Evolutionary conservation across 768 basidiomycete species (phyloP), one percentile per base, ranked within the genome.

Genomic region (Chalciporus piperatus): DNA sequence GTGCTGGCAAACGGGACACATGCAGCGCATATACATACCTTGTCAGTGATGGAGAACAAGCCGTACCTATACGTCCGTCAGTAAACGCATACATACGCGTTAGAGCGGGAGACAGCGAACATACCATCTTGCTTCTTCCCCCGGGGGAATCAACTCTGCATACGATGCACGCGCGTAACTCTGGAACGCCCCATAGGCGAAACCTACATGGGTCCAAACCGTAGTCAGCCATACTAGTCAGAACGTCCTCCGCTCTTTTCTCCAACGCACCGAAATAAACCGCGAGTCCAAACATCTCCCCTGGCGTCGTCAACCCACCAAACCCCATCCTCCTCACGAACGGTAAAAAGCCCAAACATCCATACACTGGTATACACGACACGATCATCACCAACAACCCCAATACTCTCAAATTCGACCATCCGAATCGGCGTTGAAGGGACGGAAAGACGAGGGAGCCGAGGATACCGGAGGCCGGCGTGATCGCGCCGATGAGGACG

Each of bases 41-140:
- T 92, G 72, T 92, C 90, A 0, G 93, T 96, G 59, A 98, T 93
- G 14, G 88, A 87, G 69, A 88, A 97, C 30, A 98, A 70, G 2
- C 83, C 87, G 56, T 87, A 85, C 76, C 76, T 76, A 23, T 2
- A 8, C 12, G 33, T 33, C 32, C 35, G 4, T 23, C 40, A 17
- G 35, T 40, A 22, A 52, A 10, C 19, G 23, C 11, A 16, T 17
- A 30, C 17, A 39, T 6, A 8, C 6, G 7, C 3, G 9, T 3
- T 20, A 12, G 4, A 8, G 2, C 0, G 14, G 35, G 4, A 43
- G 48, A 32, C 11, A 47, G 30, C 27, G 16, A 8, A 62, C 77
- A 52, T 70, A 92, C 88, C 92, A 98, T 49, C 92, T 74, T 2
- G 93, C 93, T 69, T 94, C 92, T 68, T 97, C 91, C 0, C 89